Conservation (phyloP, 495 filamentous ascomycete genomes). For the Terfezia claveryi region DNA sequence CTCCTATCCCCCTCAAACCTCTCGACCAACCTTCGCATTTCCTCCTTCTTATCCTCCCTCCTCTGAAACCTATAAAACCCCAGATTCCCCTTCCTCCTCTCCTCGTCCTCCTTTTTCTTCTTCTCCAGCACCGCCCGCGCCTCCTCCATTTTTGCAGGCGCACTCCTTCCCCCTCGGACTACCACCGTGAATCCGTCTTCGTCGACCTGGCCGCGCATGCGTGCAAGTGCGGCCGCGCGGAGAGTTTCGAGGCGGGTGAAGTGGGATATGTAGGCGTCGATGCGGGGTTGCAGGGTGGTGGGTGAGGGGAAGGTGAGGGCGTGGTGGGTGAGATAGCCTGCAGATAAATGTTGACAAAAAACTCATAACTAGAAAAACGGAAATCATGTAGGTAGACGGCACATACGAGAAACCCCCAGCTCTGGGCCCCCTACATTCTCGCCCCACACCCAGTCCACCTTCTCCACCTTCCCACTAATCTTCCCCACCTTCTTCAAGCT, state of each 20-base stretch:
- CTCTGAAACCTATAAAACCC: conserved; percentile 92
- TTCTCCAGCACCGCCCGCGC: conserved; percentile 52
- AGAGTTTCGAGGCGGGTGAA: conserved; percentile 49
- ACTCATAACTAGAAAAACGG: not conserved
- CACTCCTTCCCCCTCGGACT: conserved; percentile 40
- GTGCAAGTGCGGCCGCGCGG: conserved; percentile 30
- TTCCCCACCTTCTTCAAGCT: conserved; percentile 52
- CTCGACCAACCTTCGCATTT: conserved; percentile 43
- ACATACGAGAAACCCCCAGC: conserved; percentile 34
- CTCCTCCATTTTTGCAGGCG: conserved; percentile 46
- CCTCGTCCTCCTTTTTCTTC: conserved; percentile 51
- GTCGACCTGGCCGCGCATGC: conserved; percentile 53
- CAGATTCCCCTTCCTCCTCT: conserved; percentile 40
- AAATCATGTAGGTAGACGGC: not conserved
- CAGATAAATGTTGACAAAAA: not conserved
- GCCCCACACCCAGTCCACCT: conserved; percentile 31
- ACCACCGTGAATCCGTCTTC: conserved; percentile 93
- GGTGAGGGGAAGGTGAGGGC: conserved; percentile 44
- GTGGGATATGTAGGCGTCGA: conserved; percentile 61
- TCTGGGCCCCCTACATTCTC: conserved; percentile 25
- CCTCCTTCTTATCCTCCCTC: conserved; percentile 68
- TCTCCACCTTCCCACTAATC: conserved; percentile 27
- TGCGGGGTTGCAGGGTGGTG: conserved; percentile 37
- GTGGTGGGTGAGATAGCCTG: conserved; percentile 41
- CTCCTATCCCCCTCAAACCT: conserved; percentile 43